These are phyloP conservation scores for Saccharomycopsis fermentans DNA, from an alignment of 805 yeast species.

Conservation along the genomic window DNA sequence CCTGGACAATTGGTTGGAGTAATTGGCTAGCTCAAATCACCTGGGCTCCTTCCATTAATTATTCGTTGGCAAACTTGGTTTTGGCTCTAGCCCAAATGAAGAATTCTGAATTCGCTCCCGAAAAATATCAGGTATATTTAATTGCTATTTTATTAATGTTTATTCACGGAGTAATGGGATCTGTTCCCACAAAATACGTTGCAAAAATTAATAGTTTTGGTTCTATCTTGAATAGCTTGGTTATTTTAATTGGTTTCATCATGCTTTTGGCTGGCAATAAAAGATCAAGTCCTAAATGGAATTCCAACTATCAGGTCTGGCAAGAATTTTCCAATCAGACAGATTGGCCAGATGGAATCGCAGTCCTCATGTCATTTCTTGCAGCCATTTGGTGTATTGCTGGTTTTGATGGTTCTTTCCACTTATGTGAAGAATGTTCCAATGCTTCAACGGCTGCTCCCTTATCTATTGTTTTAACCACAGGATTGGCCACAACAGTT, in stretches of 20 bases:
- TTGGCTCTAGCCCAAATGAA: conserved; percentile 47
- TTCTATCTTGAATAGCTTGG: conserved; percentile 40
- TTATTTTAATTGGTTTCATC: conserved; percentile 46
- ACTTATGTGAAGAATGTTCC: conserved; percentile 61
- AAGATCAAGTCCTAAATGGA: conserved; percentile 29
- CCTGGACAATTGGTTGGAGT: conserved; percentile 56
- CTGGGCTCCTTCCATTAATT: conserved; percentile 57
- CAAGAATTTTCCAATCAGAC: conserved; percentile 40
- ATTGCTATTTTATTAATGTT: conserved; percentile 39
- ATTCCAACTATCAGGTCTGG: conserved; percentile 44
- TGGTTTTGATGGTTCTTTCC: conserved; percentile 62
- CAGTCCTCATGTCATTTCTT: conserved; percentile 42
- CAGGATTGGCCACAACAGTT: conserved; percentile 44
- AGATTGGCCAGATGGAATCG: conserved; percentile 53
- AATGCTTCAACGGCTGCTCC: conserved; percentile 58
- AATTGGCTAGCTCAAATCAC: conserved; percentile 59
- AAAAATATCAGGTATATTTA: conserved; percentile 54
- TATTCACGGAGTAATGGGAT: neutral
- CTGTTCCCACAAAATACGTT: conserved; percentile 39
- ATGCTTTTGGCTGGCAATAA: conserved; percentile 55
- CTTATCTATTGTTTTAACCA: conserved; percentile 51
- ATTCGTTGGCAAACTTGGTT: conserved; percentile 55
- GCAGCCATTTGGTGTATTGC: conserved; percentile 71
- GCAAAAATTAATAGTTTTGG: conserved; percentile 53
- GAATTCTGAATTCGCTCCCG: conserved; percentile 47